Conservation (phyloP, 371 early-diverging fungal species). For the Mucor velutinosus region DNA sequence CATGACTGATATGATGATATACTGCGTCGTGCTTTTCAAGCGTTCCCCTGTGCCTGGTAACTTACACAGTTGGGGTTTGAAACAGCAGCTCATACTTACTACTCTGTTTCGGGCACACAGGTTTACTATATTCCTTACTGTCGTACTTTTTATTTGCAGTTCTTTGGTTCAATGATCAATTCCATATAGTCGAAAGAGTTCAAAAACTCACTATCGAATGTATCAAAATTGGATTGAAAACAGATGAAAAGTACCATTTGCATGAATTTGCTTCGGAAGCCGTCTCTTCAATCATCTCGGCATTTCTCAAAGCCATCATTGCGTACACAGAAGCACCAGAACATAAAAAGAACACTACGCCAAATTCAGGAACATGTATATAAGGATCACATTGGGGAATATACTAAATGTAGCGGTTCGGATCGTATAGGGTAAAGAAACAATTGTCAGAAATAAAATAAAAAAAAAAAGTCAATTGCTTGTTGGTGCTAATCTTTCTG, state of each 20-base stretch:
- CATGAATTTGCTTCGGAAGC: conserved; percentile 63
- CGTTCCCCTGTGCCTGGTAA: conserved; percentile 68
- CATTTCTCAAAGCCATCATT: conserved; percentile 60
- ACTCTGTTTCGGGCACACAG: background rate
- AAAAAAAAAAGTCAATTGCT: too few relatives aligned
- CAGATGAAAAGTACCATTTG: conserved; percentile 64
- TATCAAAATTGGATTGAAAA: conserved; percentile 52
- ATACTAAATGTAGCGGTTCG: too few relatives aligned
- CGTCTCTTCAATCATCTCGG: conserved; percentile 54
- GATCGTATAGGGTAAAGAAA: too few relatives aligned
- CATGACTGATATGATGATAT: conserved; percentile 51
- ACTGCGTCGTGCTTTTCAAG: conserved; percentile 59
- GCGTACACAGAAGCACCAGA: conserved; percentile 64
- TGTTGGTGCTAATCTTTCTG: too few relatives aligned
- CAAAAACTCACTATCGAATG: conserved; percentile 53
- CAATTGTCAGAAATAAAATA: background rate
- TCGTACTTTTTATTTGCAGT: conserved; percentile 50
- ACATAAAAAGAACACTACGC: background rate
- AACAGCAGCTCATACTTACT: too few relatives aligned
- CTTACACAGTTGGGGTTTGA: background rate
- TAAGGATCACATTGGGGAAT: background rate
- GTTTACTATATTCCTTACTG: conserved; percentile 36
- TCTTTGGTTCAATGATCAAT: conserved; percentile 53
- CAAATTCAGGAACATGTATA: background rate
- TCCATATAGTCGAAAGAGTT: conserved; percentile 52